Evolutionary conservation across 2,329 filamentous ascomycete species (phyloP).

Genomic region (Laburnicola sp.): DNA sequence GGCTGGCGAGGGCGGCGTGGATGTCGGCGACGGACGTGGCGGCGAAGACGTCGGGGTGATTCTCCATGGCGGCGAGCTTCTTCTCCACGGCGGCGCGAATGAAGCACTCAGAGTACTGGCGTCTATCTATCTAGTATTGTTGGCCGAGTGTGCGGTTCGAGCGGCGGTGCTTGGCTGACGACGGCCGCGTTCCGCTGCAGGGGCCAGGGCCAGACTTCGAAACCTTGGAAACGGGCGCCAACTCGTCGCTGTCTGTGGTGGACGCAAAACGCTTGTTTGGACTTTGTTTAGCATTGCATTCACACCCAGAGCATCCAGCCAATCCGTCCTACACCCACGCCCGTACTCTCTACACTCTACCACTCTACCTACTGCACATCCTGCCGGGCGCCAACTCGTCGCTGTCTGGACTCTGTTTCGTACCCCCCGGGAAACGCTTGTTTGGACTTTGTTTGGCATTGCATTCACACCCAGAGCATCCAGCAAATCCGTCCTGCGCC

Average conservation of each 20-base stretch:
- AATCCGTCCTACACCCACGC: too few relatives aligned
- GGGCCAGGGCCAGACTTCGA: slow-evolving; percentile 5
- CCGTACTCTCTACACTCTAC: not conserved
- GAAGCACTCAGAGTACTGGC: too few relatives aligned
- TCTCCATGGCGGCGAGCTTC: slow-evolving; percentile 17
- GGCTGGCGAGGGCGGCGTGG: slow-evolving; percentile 71
- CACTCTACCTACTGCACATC: too few relatives aligned
- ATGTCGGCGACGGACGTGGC: slow-evolving; percentile 78
- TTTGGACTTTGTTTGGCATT: not conserved
- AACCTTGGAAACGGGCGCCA: slow-evolving; percentile 3
- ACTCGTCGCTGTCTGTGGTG: not conserved
- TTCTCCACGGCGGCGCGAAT: too few relatives aligned
- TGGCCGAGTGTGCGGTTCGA: not conserved
- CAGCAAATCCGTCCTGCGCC: too few relatives aligned
- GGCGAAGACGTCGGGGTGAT: slow-evolving; percentile 55
- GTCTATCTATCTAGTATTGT: too few relatives aligned
- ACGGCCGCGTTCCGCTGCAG: slow-evolving; percentile 9
- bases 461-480: not conserved
- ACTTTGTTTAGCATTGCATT: slow-evolving; percentile 3
- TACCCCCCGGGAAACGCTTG: not conserved
- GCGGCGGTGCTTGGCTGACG: slow-evolving; percentile 20
- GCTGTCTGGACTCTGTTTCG: not conserved
- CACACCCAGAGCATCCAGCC: not conserved
- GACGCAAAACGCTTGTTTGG: not conserved
- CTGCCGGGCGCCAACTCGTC: too few relatives aligned